These are phyloP conservation scores for Lycium ferocissimum DNA, from an alignment of 257 asterid species.

Conservation along the genomic window DNA sequence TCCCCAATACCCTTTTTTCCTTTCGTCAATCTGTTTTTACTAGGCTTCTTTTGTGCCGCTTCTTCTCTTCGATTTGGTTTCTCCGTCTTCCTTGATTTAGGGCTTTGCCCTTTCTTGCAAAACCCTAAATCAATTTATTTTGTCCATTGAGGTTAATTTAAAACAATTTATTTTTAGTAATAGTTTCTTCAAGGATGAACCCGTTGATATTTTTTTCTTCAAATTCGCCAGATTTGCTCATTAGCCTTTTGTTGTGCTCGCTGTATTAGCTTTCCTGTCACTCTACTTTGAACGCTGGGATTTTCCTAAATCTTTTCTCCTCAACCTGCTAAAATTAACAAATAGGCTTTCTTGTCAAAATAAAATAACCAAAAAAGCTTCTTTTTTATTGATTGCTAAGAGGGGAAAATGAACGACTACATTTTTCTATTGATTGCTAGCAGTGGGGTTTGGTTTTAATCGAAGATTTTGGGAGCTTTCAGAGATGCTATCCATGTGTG, in stretches of 20 bases:
- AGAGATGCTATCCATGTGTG: background rate
- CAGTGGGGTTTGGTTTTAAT: conserved; percentile 19
- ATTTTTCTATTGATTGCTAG: background rate
- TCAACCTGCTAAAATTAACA: background rate
- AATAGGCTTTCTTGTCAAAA: background rate
- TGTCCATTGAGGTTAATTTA: background rate
- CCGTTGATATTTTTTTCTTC: background rate
- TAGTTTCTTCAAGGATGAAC: background rate
- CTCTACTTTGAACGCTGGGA: background rate
- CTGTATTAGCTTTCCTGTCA: background rate
- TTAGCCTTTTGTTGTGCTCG: background rate
- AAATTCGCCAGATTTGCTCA: background rate
- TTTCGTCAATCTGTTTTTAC: background rate
- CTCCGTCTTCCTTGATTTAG: background rate
- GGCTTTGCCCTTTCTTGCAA: background rate
- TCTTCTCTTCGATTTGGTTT: background rate
- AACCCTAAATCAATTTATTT: background rate
- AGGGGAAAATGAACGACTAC: background rate
- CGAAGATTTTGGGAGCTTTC: background rate
- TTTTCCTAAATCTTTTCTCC: background rate
- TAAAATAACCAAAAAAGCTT: background rate
- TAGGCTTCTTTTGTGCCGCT: background rate
- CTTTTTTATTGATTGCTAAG: background rate
- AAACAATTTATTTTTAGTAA: background rate
- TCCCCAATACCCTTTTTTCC: background rate